Base-by-base conservation (phyloP, 78 protist genomes). In the Mantamonas sphyraenae region DNA sequence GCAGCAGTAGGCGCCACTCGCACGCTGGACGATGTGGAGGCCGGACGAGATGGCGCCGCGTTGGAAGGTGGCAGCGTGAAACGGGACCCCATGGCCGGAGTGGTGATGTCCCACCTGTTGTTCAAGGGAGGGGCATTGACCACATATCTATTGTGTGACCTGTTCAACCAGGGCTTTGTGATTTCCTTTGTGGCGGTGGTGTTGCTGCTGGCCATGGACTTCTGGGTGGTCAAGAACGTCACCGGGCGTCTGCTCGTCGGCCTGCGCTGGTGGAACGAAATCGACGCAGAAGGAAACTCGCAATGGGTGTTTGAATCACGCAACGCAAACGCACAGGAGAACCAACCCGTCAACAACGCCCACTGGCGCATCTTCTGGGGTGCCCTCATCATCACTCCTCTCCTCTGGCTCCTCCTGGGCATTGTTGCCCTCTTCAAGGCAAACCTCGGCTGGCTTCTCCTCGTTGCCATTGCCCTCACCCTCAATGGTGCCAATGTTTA, bases 161-260 rank as follows among this genome's bases (percentile, higher is more conserved):
- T 58, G 20, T 34, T 67, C 34, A 16, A 4, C 22, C 38, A 7
- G 22, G 19, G 17, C 39, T 69, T 70, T 22, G 76, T 69, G 26
- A 1, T 35, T 26, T 14, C 8, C 9, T 77, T 69, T 30, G 28
- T 69, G 4, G 19, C 31, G n/a, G 34, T 57, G 9, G 77, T 76
- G 28, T 47, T 89, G 50, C 20, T 87, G 26, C 26, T 71, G 8
- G 71, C 92, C 19, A 63, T 62, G 26, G 96, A 91, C 73, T 89
- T 91, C 77, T 91, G 93, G 93, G 56, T 53, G 34, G 79, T 71
- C 33, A 89, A 91, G 74, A 91, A 91, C 58, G 68, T 91, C 9
- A 31, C 89, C 16, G 96, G 96, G 28, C 31, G 96, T 3, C 19
- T 87, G 28, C 64, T 91, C 4, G 96, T 89, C 28, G 92, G 90